Evolutionary conservation across 2,329 filamentous ascomycete species (phyloP), one percentile per base, ranked within the genome.

Genomic region (Rosellinia necatrix): DNA sequence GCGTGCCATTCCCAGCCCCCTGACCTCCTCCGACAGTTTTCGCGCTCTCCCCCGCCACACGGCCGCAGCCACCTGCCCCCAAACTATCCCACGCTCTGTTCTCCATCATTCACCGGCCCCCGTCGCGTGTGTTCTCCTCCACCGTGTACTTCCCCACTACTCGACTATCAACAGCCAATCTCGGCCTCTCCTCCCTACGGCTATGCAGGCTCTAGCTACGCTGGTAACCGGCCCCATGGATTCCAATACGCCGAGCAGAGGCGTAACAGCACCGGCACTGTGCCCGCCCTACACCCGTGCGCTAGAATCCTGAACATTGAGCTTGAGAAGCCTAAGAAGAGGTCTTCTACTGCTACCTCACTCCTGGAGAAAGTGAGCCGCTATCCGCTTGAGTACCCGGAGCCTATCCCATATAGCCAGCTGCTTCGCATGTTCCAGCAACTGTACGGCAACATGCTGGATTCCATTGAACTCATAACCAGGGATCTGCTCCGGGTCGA

Each of bases 381-480:
- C 44, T 38, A 41, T 22, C 53, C 54, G 10, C 22, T 17, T 9
- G 54, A 57, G 34, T 29, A 46, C 13, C 41, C 30, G 13, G 43
- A 51, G 4, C 53, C 47, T 19, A 53, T 60, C 15, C 49, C 38
- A 9, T 25, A 60, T 24, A 15, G 24, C 10, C 40, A 50, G 15
- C 41, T 60, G 22, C 57, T 60, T 27, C 49, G 53, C 3, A 60
- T 57, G 57, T 60, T 47, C 19, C 57, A 60, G 30, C 13, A 57
- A 6, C 22, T 60, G 2, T 60, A 60, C 17, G 57, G 57, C 9
- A n/a, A 17, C 13, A 60, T 57, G 53, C n/a, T 60, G 4, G 54
- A 57, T n/a, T 37, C 49, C 4, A 35, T 60, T 30, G 41, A 48
- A 22, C 34, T 21, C 6, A 42, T 53, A 32, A 56, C 49, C 4